These are phyloP conservation scores for Pythium coloratum DNA, from an alignment of 352 stramenopile species.

Conservation along the genomic window DNA sequence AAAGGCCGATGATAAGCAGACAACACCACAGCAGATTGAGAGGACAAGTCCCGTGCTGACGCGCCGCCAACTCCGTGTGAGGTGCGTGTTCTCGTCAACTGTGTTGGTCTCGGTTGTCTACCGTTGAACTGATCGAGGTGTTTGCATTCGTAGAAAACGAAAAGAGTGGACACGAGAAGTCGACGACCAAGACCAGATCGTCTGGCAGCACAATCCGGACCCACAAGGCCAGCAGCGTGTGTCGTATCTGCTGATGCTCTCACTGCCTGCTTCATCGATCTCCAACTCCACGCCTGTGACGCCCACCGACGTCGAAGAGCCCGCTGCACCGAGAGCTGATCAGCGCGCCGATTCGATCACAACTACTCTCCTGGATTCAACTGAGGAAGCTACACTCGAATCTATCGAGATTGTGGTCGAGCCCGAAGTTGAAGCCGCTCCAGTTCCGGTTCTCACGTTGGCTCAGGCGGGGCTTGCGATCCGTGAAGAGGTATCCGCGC, in stretches of 20 bases:
- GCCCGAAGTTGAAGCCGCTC: background rate
- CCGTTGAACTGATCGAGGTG: background rate
- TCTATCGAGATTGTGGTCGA: background rate
- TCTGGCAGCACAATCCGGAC: constrained; percentile 14
- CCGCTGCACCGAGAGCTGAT: background rate
- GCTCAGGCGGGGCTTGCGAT: background rate
- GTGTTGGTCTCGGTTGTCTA: background rate
- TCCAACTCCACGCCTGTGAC: background rate
- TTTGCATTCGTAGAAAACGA: background rate
- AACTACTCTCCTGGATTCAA: background rate
- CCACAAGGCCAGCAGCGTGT: background rate
- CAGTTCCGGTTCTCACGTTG: background rate
- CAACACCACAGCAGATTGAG: background rate
- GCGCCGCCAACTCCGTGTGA: constrained; percentile 14
- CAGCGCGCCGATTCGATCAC: background rate
- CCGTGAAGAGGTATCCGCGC: background rate
- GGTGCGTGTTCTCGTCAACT: constrained; percentile 14
- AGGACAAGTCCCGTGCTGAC: background rate
- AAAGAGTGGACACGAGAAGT: constrained; percentile 20
- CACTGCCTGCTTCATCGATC: background rate
- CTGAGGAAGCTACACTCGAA: background rate
- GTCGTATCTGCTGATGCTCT: background rate
- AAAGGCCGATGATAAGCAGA: background rate
- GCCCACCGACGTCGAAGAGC: background rate
- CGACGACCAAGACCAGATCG: constrained; percentile 6